A percentile compares a stretch with the other conserved stretches of the same genome.
Evolutionary conservation across 2,329 filamentous ascomycete species (phyloP).

Genomic region (Plectosphaerella cucumerina): DNA sequence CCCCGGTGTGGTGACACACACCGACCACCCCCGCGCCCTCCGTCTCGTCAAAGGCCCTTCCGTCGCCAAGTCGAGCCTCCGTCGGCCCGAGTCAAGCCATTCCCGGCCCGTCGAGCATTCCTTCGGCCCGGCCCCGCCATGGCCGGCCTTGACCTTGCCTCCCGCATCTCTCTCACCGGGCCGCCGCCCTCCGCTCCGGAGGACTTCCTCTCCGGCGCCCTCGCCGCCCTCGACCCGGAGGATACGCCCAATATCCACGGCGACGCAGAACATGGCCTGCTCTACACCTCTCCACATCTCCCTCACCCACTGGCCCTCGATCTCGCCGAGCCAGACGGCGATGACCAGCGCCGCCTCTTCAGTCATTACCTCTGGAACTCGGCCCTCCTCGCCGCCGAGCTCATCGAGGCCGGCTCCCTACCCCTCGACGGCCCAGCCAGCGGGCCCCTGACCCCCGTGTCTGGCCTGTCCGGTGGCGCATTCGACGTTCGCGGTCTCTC

Average conservation of each 20-base stretch:
- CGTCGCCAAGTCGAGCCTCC: too few relatives aligned
- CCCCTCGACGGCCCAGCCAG: slow-evolving; percentile 12
- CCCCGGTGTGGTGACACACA: too few relatives aligned
- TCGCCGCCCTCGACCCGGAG: slow-evolving; percentile 64
- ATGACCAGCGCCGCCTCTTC: slow-evolving; percentile 57
- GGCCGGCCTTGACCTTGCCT: slow-evolving; percentile 41
- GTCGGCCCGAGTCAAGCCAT: too few relatives aligned
- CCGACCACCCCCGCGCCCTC: too few relatives aligned
- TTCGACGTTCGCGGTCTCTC: slow-evolving; percentile 47
- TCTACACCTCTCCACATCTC: slow-evolving; percentile 53
- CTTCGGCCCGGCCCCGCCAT: slow-evolving; percentile 23
- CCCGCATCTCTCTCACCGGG: slow-evolving; percentile 36
- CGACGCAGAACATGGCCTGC: slow-evolving; percentile 51
- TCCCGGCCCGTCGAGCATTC: slow-evolving; percentile 1
- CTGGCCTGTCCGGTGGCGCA: slow-evolving; percentile 10
- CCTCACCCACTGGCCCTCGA: slow-evolving; percentile 38
- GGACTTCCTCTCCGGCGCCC: slow-evolving; percentile 54
- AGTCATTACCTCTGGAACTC: slow-evolving; percentile 74
- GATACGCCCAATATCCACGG: slow-evolving; percentile 65
- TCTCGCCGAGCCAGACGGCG: slow-evolving; percentile 43
- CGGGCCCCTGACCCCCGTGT: slow-evolving; percentile 1
- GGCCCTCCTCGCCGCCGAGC: slow-evolving; percentile 49
- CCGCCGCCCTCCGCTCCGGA: slow-evolving; percentile 41
- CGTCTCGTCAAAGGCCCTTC: too few relatives aligned
- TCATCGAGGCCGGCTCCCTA: slow-evolving; percentile 47